Base-by-base conservation (phyloP, 2,329 filamentous ascomycete genomes). In the Aspergillus persii region DNA sequence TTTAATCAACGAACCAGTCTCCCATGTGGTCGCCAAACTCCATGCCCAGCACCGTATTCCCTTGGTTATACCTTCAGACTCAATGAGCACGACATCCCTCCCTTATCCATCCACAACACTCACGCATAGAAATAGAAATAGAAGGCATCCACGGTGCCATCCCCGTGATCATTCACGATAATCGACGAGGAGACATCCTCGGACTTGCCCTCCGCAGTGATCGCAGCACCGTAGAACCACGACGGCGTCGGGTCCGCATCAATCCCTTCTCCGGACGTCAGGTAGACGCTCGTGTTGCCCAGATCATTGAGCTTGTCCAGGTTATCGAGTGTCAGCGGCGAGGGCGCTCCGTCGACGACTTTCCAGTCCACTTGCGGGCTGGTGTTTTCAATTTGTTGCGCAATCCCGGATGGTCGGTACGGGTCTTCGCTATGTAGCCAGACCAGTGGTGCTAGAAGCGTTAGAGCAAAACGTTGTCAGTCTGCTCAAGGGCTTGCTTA, bases 41-140 rank as follows among this genome's bases (percentile, higher is more conserved):
- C 58, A 81, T 64, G 2, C 75, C 76, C 1, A 83, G 61, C 1
- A 84, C 80, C 1, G 71, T 77, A 31, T 84, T 82, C 15, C 84
- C 84, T 64, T 79, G 79, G 63, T 85, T 83, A 69, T 80, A 84
- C 26, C 76, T 78, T 56, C 18, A 7, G 23, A 23, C 9, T 12
- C 12, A 26, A 26, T 56, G 2, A 58, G 61, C 46, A 64, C 58
- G 11, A 23, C 12, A 6, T 4, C 5, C 23, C 3, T 26, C 8
- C 11, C 4, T 3, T 2, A 12, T 29, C 6, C 8, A 7, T 18
- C 12, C 6, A 6, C 8, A n/a, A 50, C 29, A 68, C 73, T 67
- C 47, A 81, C 72, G 83, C 80, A 66, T 84, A 85, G 65, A 86
- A 87, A 66, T 86, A 87, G 69, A 87, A 84, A 71, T 86, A 88